Evolutionary conservation across 164 flowering plant species (phyloP), one percentile per base, ranked within the genome.

Genomic region (Annona cherimola): DNA sequence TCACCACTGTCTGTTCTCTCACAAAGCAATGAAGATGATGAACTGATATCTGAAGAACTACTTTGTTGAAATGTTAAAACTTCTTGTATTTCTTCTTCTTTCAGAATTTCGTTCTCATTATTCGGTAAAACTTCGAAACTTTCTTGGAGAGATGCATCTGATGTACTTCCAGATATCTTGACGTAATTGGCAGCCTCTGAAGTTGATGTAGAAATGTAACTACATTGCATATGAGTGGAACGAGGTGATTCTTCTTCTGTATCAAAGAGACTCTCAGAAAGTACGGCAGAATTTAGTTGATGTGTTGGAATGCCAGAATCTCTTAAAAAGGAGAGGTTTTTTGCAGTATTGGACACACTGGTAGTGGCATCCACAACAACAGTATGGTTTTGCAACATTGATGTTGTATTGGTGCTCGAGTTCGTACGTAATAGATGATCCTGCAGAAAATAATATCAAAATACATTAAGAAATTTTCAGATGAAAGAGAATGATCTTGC

Each of bases 241-340:
- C 41, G 68, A 60, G 40, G 19, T 35, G 67, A 69, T 45, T 77
- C 79, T 66, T 77, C 79, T 69, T 74, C 74, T 4, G 61, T 16
- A 46, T 70, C 76, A 71, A 77, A 77, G 50, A 77, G 79, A 45
- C 76, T 77, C 16, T 69, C 74, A 50, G 76, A 77, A 39, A 74
- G 67, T 50, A 77, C 70, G 59, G 71, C 64, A 74, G 76, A 67
- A 76, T 45, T 43, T 2, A 67, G 63, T 14, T 62, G 20, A 14
- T 61, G 54, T 14, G 54, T 6, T 40, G 68, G 42, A 45, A n/a
- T 26, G 39, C 64, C 73, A 4, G 62, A 42, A n/a, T 72, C 50
- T 39, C 26, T 60, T 62, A 55, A 42, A 35, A 69, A 73, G 42
- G 18, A 20, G 40, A 50, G 50, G 46, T 70, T 70, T 66, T n/a